Percentiles rank a stretch among this genome's conserved stretches.
Evolutionary conservation across 2,329 filamentous ascomycete genomes (phyloP).

Genomic region (Colletotrichum chrysophilum): DNA sequence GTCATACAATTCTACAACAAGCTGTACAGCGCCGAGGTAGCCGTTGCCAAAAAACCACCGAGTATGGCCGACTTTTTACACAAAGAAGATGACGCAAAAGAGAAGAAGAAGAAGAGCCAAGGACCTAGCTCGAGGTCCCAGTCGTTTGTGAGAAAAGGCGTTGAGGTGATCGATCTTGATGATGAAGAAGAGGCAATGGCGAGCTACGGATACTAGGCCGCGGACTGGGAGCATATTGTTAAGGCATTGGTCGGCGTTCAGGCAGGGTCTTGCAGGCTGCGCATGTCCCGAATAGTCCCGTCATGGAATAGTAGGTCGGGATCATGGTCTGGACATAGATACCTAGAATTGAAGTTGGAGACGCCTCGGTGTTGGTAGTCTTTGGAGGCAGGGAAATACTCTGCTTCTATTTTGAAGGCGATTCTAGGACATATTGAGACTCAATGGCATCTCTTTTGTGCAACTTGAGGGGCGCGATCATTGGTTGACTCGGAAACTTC

Average conservation of each 20-base stretch:
- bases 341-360: background rate
- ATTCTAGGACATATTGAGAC: background rate
- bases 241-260: conserved; percentile 7
- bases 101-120: conserved; percentile 34
- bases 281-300: background rate
- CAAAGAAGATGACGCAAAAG: conserved; percentile 20
- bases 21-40: conserved; percentile 74
- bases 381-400: background rate
- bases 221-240: background rate
- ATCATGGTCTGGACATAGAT: conserved; percentile 7
- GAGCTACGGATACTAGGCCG: conserved; percentile 41
- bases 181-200: conserved; percentile 57
- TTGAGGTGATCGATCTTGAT: conserved; percentile 39
- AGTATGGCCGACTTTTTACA: conserved; percentile 46
- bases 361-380: background rate
- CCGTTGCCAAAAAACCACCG: conserved; percentile 34
- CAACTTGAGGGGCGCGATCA: background rate
- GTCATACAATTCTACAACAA: conserved; percentile 87
- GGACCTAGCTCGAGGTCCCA: conserved; percentile 8
- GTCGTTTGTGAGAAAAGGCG: conserved; percentile 23
- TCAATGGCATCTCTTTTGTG: background rate
- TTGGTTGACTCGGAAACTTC: background rate
- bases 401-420: background rate
- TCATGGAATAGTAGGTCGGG: background rate
- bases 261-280: background rate